phyloP scores from a whole-genome alignment of 257 asterid species.

The Leonotis leonurus region DNA sequence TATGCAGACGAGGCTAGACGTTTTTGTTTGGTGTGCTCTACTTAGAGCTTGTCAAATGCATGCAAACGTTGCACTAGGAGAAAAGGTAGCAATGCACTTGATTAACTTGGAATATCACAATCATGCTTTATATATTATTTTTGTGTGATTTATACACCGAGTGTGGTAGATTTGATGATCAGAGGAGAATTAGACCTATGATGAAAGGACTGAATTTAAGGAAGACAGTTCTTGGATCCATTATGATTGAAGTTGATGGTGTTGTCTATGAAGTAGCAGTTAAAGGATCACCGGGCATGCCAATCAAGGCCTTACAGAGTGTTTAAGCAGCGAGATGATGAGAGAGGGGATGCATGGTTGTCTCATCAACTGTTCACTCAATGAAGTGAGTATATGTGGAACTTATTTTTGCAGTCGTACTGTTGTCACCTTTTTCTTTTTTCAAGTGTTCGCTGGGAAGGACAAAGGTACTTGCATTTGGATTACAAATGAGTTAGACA shows the following conservation, averaged over 20 bases:
- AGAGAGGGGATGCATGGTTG: conserved; percentile 13
- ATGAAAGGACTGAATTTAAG: conserved; percentile 45
- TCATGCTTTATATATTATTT: conserved; percentile 62
- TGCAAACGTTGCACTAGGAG: conserved; percentile 53
- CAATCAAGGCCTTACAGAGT: conserved; percentile 27
- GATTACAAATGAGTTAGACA: background rate
- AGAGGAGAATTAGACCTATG: conserved; percentile 40
- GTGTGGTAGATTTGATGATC: conserved; percentile 50
- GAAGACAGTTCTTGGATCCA: conserved; percentile 62
- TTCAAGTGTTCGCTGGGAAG: background rate
- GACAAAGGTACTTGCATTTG: background rate
- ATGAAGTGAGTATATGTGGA: background rate
- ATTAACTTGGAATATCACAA: conserved; percentile 52
- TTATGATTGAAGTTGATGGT: conserved; percentile 63
- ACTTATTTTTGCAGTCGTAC: background rate
- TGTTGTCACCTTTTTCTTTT: background rate
- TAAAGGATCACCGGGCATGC: conserved; percentile 45
- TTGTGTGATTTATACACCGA: conserved; percentile 67
- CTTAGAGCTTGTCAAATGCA: conserved; percentile 82
- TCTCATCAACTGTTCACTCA: background rate
- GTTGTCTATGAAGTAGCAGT: conserved; percentile 51
- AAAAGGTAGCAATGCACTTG: conserved; percentile 44
- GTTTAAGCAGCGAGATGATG: conserved; percentile 45
- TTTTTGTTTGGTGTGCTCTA: conserved; percentile 75
- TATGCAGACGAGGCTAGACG: conserved; percentile 73